A percentile compares a stretch with the other conserved stretches of the same genome.
Evolutionary conservation across 345 rosid species (phyloP).

Genomic region (Noccaea caerulescens): DNA sequence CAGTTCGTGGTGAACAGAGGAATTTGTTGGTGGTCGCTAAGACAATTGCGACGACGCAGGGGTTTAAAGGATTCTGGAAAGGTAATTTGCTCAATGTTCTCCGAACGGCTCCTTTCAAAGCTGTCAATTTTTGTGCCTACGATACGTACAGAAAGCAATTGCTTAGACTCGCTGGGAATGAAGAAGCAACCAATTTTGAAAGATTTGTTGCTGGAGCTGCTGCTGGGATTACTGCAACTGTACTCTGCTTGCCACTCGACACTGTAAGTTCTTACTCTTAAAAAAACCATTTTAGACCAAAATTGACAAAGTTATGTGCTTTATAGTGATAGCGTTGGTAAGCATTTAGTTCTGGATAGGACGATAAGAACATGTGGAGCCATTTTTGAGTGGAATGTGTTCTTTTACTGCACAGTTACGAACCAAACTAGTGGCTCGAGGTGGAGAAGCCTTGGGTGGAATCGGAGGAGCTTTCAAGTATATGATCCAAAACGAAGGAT

Average conservation of each 20-base stretch:
- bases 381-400: conserved; percentile 24
- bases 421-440: conserved; percentile 86
- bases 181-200: conserved; percentile 81
- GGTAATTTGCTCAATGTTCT: conserved; percentile 91
- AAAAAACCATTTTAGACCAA: conserved; percentile 7
- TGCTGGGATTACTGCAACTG: conserved; percentile 90
- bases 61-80: conserved; percentile 90
- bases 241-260: conserved; percentile 92
- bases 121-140: conserved; percentile 90
- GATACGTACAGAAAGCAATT: conserved; percentile 78
- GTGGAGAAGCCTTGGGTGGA: conserved; percentile 94
- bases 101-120: conserved; percentile 93
- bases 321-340: conserved; percentile 10
- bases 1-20: conserved; percentile 78
- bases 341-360: not conserved
- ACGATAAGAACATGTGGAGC: not conserved
- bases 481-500: conserved; percentile 82
- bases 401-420: conserved; percentile 53
- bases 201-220: conserved; percentile 94
- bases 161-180: conserved; percentile 62
- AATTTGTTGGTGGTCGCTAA: conserved; percentile 63
- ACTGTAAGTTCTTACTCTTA: conserved; percentile 57
- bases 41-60: conserved; percentile 65
- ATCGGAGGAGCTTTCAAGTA: conserved; percentile 72
- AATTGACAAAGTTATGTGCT: not conserved